phyloP scores from a whole-genome alignment of 2,329 filamentous ascomycete genomes.

The Aspergillus spinulosporus region DNA sequence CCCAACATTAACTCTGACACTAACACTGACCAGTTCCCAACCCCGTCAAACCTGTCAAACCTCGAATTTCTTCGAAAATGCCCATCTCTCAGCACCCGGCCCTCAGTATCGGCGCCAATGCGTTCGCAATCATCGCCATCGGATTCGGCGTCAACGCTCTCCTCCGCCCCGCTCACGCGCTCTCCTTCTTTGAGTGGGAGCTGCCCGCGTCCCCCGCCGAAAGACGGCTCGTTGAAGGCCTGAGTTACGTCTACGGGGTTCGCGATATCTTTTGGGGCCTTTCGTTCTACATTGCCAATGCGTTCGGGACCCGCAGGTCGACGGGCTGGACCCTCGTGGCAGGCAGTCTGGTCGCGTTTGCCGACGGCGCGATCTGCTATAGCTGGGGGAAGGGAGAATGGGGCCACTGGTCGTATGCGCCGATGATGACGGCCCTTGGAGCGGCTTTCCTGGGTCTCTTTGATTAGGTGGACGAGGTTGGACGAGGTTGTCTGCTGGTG shows the following conservation, averaged over 20 bases:
- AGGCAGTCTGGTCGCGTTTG: conserved; percentile 44
- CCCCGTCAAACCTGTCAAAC: background rate
- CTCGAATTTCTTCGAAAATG: background rate
- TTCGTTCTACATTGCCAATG: conserved; percentile 36
- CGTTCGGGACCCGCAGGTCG: conserved; percentile 41
- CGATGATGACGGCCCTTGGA: conserved; percentile 40
- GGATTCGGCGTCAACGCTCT: conserved; percentile 44
- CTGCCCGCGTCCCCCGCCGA: conserved; percentile 34
- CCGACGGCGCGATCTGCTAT: conserved; percentile 49
- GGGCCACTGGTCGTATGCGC: conserved; percentile 54
- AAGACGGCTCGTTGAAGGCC: conserved; percentile 43
- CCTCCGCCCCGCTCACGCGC: conserved; percentile 51
- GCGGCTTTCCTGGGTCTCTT: conserved; percentile 22
- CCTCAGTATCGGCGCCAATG: conserved; percentile 19
- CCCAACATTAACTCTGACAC: no score
- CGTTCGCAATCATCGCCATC: conserved; percentile 30
- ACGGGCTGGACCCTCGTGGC: conserved; percentile 48
- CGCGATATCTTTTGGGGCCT: conserved; percentile 54
- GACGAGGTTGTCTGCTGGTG: no score
- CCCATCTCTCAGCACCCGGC: conserved; percentile 11
- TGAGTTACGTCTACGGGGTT: conserved; percentile 51
- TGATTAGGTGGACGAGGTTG: background rate
- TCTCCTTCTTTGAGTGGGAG: conserved; percentile 50
- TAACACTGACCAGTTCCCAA: background rate
- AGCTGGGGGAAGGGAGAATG: conserved; percentile 46